Percentiles rank a stretch among this genome's conserved stretches.
phyloP scores from a whole-genome alignment of 495 filamentous ascomycete species.

The Peziza echinospora region DNA sequence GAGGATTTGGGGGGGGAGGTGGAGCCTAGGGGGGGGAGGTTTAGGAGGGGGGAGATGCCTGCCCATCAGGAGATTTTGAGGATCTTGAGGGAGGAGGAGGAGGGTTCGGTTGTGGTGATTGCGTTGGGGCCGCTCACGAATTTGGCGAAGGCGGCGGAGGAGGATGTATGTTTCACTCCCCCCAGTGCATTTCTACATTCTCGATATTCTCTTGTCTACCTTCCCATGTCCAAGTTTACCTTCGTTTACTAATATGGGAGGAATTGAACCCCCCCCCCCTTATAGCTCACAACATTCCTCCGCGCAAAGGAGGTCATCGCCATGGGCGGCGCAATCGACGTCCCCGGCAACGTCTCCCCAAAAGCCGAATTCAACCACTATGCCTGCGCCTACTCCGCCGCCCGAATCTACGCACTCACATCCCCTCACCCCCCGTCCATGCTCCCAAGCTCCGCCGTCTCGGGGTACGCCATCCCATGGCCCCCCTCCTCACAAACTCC shows the following conservation, averaged over 20 bases:
- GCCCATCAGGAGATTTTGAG: slow-evolving; percentile 73
- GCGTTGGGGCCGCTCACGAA: slow-evolving; percentile 83
- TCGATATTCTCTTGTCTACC: too few relatives aligned
- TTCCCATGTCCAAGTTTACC: too few relatives aligned
- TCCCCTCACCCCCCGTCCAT: slow-evolving; percentile 47
- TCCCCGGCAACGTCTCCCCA: slow-evolving; percentile 62
- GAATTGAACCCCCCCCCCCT: too few relatives aligned
- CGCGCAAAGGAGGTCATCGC: slow-evolving; percentile 74
- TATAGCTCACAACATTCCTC: slow-evolving; percentile 61
- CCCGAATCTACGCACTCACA: slow-evolving; percentile 73
- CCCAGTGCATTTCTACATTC: background rate
- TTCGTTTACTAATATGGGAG: too few relatives aligned
- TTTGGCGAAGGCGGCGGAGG: slow-evolving; percentile 63
- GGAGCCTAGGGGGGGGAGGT: slow-evolving; percentile 3
- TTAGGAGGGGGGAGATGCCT: slow-evolving; percentile 46
- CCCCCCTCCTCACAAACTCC: slow-evolving; percentile 22
- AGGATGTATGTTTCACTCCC: slow-evolving; percentile 26
- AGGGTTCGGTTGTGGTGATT: slow-evolving; percentile 68
- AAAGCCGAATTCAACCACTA: slow-evolving; percentile 68
- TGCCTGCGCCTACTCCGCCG: slow-evolving; percentile 64
- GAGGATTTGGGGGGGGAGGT: background rate
- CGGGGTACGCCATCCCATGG: slow-evolving; percentile 3
- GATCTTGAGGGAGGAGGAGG: slow-evolving; percentile 52
- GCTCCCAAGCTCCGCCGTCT: background rate
- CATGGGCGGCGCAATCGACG: slow-evolving; percentile 82